Conservation (phyloP, 2,329 filamentous ascomycete species). For the Sphaerulina musiva region DNA sequence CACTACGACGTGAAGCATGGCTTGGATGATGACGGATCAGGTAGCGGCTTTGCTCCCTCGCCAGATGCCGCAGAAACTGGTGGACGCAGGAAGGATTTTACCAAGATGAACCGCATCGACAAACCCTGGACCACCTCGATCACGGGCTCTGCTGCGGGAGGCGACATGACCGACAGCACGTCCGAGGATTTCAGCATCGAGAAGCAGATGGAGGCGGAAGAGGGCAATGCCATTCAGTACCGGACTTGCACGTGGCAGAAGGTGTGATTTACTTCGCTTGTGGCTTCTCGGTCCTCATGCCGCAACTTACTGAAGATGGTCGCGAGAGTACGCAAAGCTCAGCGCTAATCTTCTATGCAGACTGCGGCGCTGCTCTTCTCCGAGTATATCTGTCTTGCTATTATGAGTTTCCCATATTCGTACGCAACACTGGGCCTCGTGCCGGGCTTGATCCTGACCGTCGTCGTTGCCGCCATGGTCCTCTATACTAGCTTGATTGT, state of each 20-base stretch:
- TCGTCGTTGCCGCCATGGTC: constrained; percentile 69
- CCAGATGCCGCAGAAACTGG: constrained; percentile 30
- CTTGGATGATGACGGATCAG: constrained; percentile 25
- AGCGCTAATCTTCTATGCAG: constrained; percentile 36
- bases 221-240: constrained; percentile 77
- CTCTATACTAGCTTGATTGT: constrained; percentile 71
- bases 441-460: constrained; percentile 75
- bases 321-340: neutral
- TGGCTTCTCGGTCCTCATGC: neutral
- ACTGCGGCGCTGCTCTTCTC: constrained; percentile 86
- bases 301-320: neutral
- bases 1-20: constrained; percentile 11
- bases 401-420: constrained; percentile 94
- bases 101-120: constrained; percentile 41
- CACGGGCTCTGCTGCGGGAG: constrained; percentile 19
- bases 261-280: constrained; percentile 37
- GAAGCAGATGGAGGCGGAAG: constrained; percentile 70
- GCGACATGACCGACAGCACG: constrained; percentile 11
- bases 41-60: constrained; percentile 22
- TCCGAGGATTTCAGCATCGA: constrained; percentile 43
- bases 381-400: constrained; percentile 87
- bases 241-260: constrained; percentile 92
- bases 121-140: constrained; percentile 34
- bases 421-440: constrained; percentile 83
- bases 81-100: constrained; percentile 23